These are phyloP conservation scores for Ananas comosus DNA, from an alignment of 176 grass and related monocot genomes.

Conservation along the genomic window DNA sequence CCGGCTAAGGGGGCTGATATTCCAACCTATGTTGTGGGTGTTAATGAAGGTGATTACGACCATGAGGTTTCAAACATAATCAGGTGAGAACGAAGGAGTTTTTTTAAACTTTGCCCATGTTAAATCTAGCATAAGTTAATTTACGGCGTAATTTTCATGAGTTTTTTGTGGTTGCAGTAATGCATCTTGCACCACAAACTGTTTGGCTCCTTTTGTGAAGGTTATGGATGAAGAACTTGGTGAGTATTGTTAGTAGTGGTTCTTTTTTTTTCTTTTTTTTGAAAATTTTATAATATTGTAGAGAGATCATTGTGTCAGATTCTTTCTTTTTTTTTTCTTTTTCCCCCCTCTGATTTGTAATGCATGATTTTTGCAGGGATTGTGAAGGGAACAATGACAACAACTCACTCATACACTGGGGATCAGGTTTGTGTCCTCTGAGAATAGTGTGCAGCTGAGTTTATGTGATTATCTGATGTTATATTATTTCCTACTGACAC, in stretches of 20 bases:
- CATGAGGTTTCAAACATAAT: conserved; percentile 73
- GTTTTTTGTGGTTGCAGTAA: conserved; percentile 44
- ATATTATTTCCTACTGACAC: neutral
- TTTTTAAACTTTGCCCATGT: neutral
- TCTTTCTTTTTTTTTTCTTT: no score
- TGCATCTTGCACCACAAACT: conserved; percentile 97
- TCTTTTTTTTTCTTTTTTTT: no score
- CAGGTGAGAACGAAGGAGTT: conserved; percentile 26
- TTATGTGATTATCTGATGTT: neutral
- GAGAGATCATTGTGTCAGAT: neutral
- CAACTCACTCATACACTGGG: conserved; percentile 92
- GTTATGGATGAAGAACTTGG: conserved; percentile 86
- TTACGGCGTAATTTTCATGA: neutral
- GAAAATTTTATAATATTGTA: no score
- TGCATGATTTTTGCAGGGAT: conserved; percentile 35
- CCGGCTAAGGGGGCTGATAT: conserved; percentile 97
- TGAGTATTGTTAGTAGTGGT: conserved; percentile 21
- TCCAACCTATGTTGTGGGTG: conserved; percentile 84
- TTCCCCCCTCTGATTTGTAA: neutral
- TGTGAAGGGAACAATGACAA: conserved; percentile 98
- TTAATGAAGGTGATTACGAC: conserved; percentile 89
- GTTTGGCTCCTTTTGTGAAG: conserved; percentile 95
- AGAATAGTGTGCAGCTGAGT: neutral
- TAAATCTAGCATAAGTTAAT: neutral
- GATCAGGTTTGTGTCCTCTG: conserved; percentile 58